Conservation (phyloP, 257 asterid species). For the Nemophila menziesii region DNA sequence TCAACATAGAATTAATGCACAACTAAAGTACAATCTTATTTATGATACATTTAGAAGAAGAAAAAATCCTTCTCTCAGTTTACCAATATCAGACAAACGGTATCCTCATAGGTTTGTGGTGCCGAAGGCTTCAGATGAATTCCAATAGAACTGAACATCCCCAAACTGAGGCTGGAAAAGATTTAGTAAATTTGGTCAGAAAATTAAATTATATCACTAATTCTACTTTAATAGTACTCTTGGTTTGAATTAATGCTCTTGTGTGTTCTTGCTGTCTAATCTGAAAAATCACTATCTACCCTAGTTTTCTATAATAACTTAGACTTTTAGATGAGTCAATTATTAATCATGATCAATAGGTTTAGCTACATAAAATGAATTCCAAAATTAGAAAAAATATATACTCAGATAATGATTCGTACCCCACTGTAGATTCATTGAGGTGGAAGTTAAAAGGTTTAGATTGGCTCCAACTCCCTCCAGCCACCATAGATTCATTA, state of each 20-base stretch:
- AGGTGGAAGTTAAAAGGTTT: constrained; percentile 11
- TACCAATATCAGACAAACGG: constrained; percentile 8
- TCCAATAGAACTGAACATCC: constrained; percentile 8
- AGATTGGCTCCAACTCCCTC: constrained; percentile 20
- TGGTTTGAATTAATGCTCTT: too few relatives aligned
- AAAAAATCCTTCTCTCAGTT: neutral
- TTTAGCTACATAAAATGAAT: too few relatives aligned
- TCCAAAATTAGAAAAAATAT: too few relatives aligned
- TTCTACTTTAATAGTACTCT: neutral
- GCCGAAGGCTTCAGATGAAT: constrained; percentile 16
- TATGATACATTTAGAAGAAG: constrained; percentile 10
- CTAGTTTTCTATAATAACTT: too few relatives aligned
- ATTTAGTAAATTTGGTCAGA: neutral
- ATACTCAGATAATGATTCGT: neutral
- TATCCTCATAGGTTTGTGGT: constrained; percentile 12
- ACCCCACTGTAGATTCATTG: constrained; percentile 16
- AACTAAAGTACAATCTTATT: neutral
- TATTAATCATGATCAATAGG: too few relatives aligned
- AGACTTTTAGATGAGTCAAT: too few relatives aligned
- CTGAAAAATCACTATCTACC: neutral
- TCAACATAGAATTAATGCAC: neutral
- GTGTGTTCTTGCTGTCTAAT: neutral
- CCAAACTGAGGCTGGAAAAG: constrained; percentile 20
- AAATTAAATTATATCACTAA: neutral
- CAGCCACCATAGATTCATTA: constrained; percentile 14